Percentiles rank a stretch among this genome's conserved stretches.
These are phyloP conservation scores for Magnusiomyces fungicola DNA, from an alignment of 1,139 yeast species.

Conservation along the genomic window DNA sequence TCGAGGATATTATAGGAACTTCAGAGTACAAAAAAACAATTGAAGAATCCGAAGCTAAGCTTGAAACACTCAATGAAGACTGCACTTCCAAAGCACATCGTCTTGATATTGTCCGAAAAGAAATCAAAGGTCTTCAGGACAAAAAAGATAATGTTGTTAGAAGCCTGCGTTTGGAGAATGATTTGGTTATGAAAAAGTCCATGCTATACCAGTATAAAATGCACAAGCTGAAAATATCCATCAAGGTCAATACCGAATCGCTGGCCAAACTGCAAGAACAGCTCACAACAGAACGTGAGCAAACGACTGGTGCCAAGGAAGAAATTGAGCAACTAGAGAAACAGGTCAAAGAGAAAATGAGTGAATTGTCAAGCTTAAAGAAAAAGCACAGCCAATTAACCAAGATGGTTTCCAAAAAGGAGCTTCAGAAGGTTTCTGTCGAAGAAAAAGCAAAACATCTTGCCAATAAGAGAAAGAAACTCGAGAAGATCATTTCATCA, in stretches of 20 bases:
- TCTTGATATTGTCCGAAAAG: slow-evolving; percentile 71
- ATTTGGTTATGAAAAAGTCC: slow-evolving; percentile 47
- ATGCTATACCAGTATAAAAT: slow-evolving; percentile 51
- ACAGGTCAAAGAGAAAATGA: slow-evolving; percentile 36
- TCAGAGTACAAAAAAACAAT: slow-evolving; percentile 71
- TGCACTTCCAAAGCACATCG: slow-evolving; percentile 78
- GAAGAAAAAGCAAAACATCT: slow-evolving; percentile 70
- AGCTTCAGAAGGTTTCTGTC: slow-evolving; percentile 49
- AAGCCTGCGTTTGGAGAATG: slow-evolving; percentile 60
- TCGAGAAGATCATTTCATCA: slow-evolving; percentile 41
- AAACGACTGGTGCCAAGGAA: slow-evolving; percentile 37
- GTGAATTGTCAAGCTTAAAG: slow-evolving; percentile 23
- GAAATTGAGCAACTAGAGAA: slow-evolving; percentile 34
- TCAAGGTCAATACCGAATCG: slow-evolving; percentile 34
- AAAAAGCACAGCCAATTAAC: slow-evolving; percentile 23
- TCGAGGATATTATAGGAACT: slow-evolving; percentile 96
- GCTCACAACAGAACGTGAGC: slow-evolving; percentile 43
- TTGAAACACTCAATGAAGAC: slow-evolving; percentile 66
- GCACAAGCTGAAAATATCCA: slow-evolving; percentile 35
- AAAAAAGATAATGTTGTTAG: slow-evolving; percentile 64
- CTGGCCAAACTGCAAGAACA: slow-evolving; percentile 39
- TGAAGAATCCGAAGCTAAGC: slow-evolving; percentile 52
- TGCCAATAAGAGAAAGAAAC: slow-evolving; percentile 52
- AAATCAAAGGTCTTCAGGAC: slow-evolving; percentile 60
- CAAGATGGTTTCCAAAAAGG: slow-evolving; percentile 27